phyloP scores from a whole-genome alignment of 75 land plant genomes.

The Sequoiadendron giganteum region DNA sequence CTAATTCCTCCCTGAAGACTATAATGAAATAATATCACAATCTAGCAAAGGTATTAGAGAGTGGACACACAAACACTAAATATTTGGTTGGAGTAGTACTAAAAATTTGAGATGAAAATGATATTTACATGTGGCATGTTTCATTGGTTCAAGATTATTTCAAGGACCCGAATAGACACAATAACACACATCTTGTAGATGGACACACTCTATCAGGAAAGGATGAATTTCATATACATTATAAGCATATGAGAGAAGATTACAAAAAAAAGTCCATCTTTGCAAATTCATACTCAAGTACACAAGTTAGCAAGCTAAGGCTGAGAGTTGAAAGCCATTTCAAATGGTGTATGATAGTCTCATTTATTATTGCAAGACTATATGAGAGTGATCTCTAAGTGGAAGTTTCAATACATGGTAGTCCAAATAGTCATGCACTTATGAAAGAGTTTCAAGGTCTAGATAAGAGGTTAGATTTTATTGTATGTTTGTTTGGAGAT shows the following conservation, averaged over 20 bases:
- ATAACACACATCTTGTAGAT: neutral
- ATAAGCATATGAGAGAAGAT: neutral
- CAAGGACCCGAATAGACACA: neutral
- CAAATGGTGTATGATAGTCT: no score
- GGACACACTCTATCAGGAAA: neutral
- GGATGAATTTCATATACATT: slow-evolving; percentile 1
- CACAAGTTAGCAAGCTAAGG: no score
- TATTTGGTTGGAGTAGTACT: slow-evolving; percentile 17
- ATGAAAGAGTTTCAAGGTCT: no score
- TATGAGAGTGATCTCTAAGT: no score
- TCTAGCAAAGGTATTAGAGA: neutral
- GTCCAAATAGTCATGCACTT: no score
- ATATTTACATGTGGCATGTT: slow-evolving; percentile 21
- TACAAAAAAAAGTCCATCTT: neutral
- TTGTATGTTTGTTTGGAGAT: no score
- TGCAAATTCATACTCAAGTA: no score
- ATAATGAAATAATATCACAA: neutral
- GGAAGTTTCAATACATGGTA: no score
- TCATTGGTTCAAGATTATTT: slow-evolving; percentile 11
- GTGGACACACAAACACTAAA: neutral
- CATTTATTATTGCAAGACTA: no score
- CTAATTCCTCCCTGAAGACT: neutral
- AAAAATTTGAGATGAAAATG: slow-evolving; percentile 16
- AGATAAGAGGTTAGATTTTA: no score
- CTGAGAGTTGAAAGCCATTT: no score